A percentile compares a stretch with the other conserved stretches of the same genome.
Conservation (phyloP, 2,329 filamentous ascomycete species). For the Fusarium tanahbumbuense region DNA sequence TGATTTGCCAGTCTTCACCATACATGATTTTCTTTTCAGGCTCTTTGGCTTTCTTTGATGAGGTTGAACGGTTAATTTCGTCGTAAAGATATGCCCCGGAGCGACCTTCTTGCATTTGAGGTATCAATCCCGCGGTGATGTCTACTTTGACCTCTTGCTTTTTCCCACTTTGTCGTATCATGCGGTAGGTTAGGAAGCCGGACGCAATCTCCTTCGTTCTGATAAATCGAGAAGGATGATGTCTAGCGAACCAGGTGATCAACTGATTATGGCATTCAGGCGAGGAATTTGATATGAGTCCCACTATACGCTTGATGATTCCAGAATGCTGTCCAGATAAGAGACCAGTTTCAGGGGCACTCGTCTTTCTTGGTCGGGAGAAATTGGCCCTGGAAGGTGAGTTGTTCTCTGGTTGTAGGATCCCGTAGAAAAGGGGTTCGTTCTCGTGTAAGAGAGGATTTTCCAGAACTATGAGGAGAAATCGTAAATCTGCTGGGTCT, state of each 20-base stretch:
- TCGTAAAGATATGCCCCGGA: constrained; percentile 80
- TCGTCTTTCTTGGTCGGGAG: constrained; percentile 29
- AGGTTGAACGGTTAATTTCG: constrained; percentile 69
- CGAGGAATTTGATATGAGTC: constrained; percentile 80
- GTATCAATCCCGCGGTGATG: constrained; percentile 75
- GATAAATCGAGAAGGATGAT: constrained; percentile 74
- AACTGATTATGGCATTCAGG: constrained; percentile 81
- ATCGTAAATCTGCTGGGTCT: constrained; percentile 77
- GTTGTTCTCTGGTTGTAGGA: constrained; percentile 50
- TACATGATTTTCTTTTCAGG: constrained; percentile 71
- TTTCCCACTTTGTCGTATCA: constrained; percentile 77
- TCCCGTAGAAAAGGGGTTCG: constrained; percentile 55
- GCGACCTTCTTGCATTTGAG: constrained; percentile 75
- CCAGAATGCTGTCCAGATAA: constrained; percentile 78
- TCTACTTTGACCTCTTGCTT: constrained; percentile 70
- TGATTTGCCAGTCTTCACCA: constrained; percentile 89
- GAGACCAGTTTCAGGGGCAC: constrained; percentile 53
- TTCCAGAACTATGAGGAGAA: constrained; percentile 79
- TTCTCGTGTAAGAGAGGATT: constrained; percentile 78
- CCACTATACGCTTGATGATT: constrained; percentile 86
- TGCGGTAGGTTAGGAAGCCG: constrained; percentile 83
- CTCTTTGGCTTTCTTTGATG: constrained; percentile 66
- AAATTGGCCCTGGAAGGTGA: constrained; percentile 9
- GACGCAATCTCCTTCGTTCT: constrained; percentile 80
- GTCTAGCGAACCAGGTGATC: constrained; percentile 80